Evolutionary conservation across 2,329 filamentous ascomycete genomes (phyloP).

Genomic region (Metarhizium brunneum): DNA sequence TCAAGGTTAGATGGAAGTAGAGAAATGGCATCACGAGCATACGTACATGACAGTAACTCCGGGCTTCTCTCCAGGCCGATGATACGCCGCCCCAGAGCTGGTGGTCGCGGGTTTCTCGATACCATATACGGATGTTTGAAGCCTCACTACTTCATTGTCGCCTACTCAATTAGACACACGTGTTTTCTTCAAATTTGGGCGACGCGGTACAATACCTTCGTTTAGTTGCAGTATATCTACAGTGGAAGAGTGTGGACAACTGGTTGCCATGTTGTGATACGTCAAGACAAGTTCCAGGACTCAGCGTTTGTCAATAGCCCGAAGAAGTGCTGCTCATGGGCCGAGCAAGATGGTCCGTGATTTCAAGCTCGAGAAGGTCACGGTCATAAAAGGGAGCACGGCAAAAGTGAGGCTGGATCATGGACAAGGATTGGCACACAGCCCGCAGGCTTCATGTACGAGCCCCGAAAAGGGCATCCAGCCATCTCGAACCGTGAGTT

Average conservation of each 20-base stretch:
- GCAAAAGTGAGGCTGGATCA: background rate
- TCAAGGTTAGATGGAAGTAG: background rate
- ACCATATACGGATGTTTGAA: background rate
- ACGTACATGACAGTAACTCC: background rate
- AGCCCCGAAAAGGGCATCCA: background rate
- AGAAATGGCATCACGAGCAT: background rate
- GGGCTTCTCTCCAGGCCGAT: background rate
- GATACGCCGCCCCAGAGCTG: background rate
- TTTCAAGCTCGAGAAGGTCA: background rate
- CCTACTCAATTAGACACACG: background rate
- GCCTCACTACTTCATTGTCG: background rate
- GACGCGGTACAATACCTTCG: background rate
- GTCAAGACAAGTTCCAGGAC: background rate
- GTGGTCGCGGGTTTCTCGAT: background rate
- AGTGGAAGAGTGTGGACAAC: background rate
- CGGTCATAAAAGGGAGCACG: too few species aligned
- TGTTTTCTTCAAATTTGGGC: background rate
- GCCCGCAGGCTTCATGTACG: background rate
- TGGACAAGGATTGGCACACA: too few species aligned
- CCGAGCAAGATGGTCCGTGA: background rate
- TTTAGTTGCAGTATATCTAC: background rate
- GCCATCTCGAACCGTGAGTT: background rate
- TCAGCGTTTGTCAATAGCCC: background rate
- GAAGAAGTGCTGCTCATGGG: background rate
- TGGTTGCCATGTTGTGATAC: background rate